Evolutionary conservation across 2,329 filamentous ascomycete genomes (phyloP).

Genomic region (Fusarium marasasianum): DNA sequence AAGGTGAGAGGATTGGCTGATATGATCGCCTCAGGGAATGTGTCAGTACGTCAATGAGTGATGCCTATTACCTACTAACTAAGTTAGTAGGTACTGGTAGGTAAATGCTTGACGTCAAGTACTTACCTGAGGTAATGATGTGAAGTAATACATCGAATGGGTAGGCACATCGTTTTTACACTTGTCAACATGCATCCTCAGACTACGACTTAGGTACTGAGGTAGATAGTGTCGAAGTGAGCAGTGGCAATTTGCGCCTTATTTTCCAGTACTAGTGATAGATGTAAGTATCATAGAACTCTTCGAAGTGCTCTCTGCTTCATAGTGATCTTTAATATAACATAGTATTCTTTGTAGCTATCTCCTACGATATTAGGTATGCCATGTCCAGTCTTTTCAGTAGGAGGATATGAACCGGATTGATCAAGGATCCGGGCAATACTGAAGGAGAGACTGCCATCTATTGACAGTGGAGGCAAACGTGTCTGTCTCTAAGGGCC

Average conservation of each 20-base stretch:
- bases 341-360: background rate
- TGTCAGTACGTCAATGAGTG: constrained; percentile 21
- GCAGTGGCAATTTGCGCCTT: constrained; percentile 6
- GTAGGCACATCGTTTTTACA: background rate
- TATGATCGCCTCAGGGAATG: constrained; percentile 4
- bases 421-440: background rate
- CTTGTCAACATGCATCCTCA: background rate
- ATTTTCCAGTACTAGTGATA: background rate
- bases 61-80: background rate
- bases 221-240: background rate
- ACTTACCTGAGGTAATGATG: background rate
- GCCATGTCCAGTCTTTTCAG: background rate
- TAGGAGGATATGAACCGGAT: background rate
- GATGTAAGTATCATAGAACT: constrained; percentile 14
- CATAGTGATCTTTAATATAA: no score
- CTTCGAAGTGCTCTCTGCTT: background rate
- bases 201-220: background rate
- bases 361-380: background rate
- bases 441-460: background rate
- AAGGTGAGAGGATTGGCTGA: constrained; percentile 18
- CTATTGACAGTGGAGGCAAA: background rate
- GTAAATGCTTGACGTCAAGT: background rate
- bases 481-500: background rate
- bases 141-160: background rate
- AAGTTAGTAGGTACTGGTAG: no score